Conservation (phyloP, 306 rosid species). For the Chamaecrista fasciculata region DNA sequence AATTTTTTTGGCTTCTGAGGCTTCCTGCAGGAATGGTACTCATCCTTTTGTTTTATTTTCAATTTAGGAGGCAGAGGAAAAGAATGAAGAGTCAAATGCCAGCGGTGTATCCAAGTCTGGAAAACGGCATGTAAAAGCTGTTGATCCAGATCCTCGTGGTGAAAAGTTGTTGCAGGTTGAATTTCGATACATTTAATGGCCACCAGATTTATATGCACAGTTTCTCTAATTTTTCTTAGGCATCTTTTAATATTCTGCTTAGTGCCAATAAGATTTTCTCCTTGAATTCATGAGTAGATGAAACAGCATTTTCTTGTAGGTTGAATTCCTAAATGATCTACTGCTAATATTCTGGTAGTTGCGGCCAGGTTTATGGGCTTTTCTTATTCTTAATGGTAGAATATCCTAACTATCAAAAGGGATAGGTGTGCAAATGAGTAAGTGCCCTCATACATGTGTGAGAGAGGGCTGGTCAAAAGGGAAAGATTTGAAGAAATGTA, state of each 20-base stretch:
- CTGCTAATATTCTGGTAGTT: not conserved
- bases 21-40: constrained; percentile 10
- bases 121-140: constrained; percentile 61
- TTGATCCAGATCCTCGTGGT: constrained; percentile 68
- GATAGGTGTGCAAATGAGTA: not conserved
- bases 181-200: not conserved
- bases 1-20: constrained; percentile 11
- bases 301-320: not conserved
- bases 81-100: constrained; percentile 60
- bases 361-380: not conserved
- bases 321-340: not conserved
- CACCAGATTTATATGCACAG: not conserved
- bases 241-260: not conserved
- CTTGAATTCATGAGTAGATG: not conserved
- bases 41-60: constrained; percentile 23
- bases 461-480: not conserved
- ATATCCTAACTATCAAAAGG: not conserved
- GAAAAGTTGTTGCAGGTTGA: constrained; percentile 70
- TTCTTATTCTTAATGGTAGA: not conserved
- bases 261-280: not conserved
- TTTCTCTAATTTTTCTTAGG: not conserved
- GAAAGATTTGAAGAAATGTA: not conserved
- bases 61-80: constrained; percentile 68
- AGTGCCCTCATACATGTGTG: not conserved
- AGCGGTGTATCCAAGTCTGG: constrained; percentile 58